Evolutionary conservation across 1,139 yeast genomes (phyloP).

Genomic region (Kodamaea plutei): DNA sequence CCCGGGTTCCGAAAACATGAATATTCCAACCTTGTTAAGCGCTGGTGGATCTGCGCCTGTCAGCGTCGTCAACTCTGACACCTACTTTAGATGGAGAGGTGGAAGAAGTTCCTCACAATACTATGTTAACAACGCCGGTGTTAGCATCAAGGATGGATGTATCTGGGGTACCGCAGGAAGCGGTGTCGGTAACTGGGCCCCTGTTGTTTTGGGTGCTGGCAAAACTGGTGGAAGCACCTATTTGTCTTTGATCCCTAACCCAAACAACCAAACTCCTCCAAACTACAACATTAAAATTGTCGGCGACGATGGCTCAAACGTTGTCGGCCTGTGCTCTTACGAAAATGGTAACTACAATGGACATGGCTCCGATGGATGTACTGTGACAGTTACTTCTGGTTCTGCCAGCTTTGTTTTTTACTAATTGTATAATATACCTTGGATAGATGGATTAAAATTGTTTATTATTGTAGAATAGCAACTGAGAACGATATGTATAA

Average conservation of each 20-base stretch:
- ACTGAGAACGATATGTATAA: no score
- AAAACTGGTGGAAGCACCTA: constrained; percentile 57
- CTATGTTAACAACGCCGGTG: constrained; percentile 81
- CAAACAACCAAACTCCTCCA: constrained; percentile 60
- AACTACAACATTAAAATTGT: constrained; percentile 69
- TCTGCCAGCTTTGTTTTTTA: constrained; percentile 66
- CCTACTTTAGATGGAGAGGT: constrained; percentile 65
- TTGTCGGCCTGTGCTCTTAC: constrained; percentile 61
- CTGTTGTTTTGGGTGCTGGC: constrained; percentile 77
- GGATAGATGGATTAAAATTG: neutral
- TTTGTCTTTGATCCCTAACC: constrained; percentile 77
- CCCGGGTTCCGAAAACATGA: constrained; percentile 89
- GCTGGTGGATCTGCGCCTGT: constrained; percentile 57
- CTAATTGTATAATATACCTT: constrained; percentile 15
- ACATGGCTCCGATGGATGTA: constrained; percentile 68
- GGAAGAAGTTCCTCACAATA: constrained; percentile 69
- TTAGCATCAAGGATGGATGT: constrained; percentile 68
- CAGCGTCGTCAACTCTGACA: constrained; percentile 60
- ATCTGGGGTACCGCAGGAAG: constrained; percentile 66
- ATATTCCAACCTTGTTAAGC: constrained; percentile 65
- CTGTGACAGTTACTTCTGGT: constrained; percentile 67
- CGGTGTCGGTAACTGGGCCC: constrained; percentile 82
- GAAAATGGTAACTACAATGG: constrained; percentile 62
- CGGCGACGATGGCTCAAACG: constrained; percentile 49
- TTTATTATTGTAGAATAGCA: no score